Evolutionary conservation across 345 rosid species (phyloP).

Genomic region (Mercurialis annua): DNA sequence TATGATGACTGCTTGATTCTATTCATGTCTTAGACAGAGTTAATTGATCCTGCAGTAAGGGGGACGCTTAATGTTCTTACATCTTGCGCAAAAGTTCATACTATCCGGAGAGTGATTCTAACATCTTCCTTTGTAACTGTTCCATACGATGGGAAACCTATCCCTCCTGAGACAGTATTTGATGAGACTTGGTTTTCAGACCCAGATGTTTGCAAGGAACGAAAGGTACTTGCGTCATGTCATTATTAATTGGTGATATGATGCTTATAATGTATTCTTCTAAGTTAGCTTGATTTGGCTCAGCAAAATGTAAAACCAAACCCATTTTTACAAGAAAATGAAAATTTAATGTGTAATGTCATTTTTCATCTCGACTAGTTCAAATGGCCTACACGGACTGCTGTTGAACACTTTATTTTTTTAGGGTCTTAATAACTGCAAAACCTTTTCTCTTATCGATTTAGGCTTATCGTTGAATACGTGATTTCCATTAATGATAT

Average conservation of each 20-base stretch:
- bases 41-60: constrained; percentile 9
- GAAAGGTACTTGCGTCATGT: neutral
- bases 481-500: no score
- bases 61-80: constrained; percentile 13
- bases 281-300: no score
- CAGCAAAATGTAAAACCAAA: no score
- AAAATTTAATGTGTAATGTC: neutral
- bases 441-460: no score
- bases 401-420: neutral
- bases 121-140: constrained; percentile 8
- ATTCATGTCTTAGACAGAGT: neutral
- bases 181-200: constrained; percentile 22
- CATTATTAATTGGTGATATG: neutral
- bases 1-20: no score
- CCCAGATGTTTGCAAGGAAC: neutral
- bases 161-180: constrained; percentile 10
- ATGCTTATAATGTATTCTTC: neutral
- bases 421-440: neutral
- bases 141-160: constrained; percentile 1
- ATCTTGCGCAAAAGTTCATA: constrained; percentile 6
- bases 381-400: neutral
- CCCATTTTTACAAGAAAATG: neutral
- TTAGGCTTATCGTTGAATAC: no score
- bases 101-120: constrained; percentile 11
- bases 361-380: neutral